Conservation (phyloP, 2,329 filamentous ascomycete genomes). For the Fusarium bactridioides region DNA sequence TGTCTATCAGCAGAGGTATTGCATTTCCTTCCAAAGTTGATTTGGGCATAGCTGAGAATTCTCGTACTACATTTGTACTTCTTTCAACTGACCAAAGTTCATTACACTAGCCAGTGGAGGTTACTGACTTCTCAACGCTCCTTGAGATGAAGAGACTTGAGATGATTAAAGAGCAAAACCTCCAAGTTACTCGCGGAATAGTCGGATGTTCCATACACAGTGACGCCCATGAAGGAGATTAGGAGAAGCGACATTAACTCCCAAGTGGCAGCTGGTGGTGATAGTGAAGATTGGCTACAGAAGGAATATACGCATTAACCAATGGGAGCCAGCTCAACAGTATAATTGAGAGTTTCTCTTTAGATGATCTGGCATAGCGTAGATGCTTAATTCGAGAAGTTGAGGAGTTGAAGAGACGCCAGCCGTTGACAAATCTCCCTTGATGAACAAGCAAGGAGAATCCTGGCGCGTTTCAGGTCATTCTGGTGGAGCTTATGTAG, state of each 20-base stretch:
- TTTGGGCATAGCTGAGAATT: neutral
- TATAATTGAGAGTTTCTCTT: neutral
- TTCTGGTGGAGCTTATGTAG: conserved; percentile 3
- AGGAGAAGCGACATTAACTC: neutral
- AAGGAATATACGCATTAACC: neutral
- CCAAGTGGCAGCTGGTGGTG: neutral
- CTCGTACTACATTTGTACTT: neutral
- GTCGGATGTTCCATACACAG: neutral
- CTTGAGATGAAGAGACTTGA: neutral
- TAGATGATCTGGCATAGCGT: neutral
- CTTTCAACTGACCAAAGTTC: neutral
- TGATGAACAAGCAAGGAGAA: neutral
- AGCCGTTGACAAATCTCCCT: neutral
- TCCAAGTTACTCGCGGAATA: neutral
- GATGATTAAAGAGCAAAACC: neutral
- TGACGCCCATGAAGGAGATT: neutral
- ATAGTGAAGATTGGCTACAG: neutral
- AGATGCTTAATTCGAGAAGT: neutral
- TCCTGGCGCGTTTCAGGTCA: conserved; percentile 27
- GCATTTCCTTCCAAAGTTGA: neutral
- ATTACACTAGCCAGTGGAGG: neutral
- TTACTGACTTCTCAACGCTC: neutral
- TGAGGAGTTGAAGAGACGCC: neutral
- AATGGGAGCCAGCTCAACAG: neutral
- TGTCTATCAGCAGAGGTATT: neutral